These are phyloP conservation scores for Ophiostoma sp. DNA, from an alignment of 2,329 filamentous ascomycete genomes.

Conservation along the genomic window DNA sequence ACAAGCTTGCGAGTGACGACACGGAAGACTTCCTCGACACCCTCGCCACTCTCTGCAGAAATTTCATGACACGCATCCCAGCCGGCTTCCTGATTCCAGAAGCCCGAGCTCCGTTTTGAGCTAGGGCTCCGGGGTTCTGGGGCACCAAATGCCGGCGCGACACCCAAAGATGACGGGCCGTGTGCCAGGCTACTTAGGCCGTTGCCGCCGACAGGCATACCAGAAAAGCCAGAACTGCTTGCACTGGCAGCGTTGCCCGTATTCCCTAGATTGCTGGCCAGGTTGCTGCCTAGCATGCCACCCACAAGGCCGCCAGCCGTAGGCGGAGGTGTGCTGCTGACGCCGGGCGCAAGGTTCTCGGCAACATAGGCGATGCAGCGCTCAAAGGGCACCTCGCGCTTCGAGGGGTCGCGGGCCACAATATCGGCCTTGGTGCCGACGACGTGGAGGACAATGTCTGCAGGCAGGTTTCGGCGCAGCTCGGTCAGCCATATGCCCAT, in stretches of 20 bases:
- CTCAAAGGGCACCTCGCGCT: conserved; percentile 85
- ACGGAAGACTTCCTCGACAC: conserved; percentile 92
- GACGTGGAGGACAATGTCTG: conserved; percentile 83
- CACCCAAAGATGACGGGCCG: conserved; percentile 25
- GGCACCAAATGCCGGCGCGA: conserved; percentile 25
- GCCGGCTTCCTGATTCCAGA: conserved; percentile 88
- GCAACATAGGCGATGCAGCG: conserved; percentile 93
- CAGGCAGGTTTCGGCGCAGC: conserved; percentile 69
- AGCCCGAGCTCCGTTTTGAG: conserved; percentile 64
- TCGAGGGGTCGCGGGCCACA: conserved; percentile 73
- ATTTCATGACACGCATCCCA: conserved; percentile 99
- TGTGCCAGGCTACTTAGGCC: not conserved
- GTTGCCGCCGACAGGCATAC: not conserved
- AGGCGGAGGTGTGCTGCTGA: conserved; percentile 61
- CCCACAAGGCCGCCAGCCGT: conserved; percentile 43
- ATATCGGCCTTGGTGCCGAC: conserved; percentile 93
- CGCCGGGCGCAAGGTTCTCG: conserved; percentile 74
- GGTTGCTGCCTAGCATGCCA: conserved; percentile 20
- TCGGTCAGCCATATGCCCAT: conserved; percentile 91
- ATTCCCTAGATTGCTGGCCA: not conserved
- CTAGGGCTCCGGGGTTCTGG: conserved; percentile 55
- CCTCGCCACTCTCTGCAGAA: conserved; percentile 86
- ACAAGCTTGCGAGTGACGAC: conserved; percentile 59
- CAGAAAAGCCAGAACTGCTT: conserved; percentile 3
- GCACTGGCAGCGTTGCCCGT: not conserved